Evolutionary conservation across 2,329 filamentous ascomycete species (phyloP), one percentile per base, ranked within the genome.

Genomic region (Penicillium sp.): DNA sequence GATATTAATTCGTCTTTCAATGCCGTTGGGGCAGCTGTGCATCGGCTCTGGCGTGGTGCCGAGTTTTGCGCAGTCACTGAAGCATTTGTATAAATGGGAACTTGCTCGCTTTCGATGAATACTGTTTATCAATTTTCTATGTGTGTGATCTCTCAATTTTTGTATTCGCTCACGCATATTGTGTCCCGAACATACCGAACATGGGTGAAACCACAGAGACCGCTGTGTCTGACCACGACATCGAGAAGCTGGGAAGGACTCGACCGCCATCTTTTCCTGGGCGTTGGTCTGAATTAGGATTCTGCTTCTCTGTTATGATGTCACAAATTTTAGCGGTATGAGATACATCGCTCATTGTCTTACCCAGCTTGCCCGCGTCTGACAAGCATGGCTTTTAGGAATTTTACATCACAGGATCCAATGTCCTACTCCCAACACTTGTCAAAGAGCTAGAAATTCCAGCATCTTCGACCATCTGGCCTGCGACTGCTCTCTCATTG

Each of bases 331-430:
- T 85, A 58, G 74, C 78, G 39, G 77, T 78, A 66, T 47, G 75
- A 66, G 3, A 3, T 9, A 13, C 12, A 11, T 25, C 6, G 4
- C 2, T 8, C 4, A 3, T 5, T 6, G 5, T n/a, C 4, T 7
- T 5, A 25, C 13, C 3, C 11, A 9, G 9, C 29, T 9, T 18
- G 18, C 11, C 29, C 3, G 7, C 8, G 28, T 35, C 42, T 43
- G 36, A 43, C 25, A 32, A 32, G 9, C 25, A 43, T 11, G 3
- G 9, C 6, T 27, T 36, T 26, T 36, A 43, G 75, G 86, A 90
- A 69, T 90, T 84, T 67, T 86, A 85, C 62, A 79, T 91, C 43
- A 86, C 83, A 40, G 88, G 88, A 29, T 93, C 90, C 60, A 81
- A 76, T 49, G 71, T 83, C 50, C 69, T 91, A 26, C 67, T 90